These are phyloP conservation scores for Dioscorea cayenensis DNA, from an alignment of 116 monocot species.

Conservation along the genomic window DNA sequence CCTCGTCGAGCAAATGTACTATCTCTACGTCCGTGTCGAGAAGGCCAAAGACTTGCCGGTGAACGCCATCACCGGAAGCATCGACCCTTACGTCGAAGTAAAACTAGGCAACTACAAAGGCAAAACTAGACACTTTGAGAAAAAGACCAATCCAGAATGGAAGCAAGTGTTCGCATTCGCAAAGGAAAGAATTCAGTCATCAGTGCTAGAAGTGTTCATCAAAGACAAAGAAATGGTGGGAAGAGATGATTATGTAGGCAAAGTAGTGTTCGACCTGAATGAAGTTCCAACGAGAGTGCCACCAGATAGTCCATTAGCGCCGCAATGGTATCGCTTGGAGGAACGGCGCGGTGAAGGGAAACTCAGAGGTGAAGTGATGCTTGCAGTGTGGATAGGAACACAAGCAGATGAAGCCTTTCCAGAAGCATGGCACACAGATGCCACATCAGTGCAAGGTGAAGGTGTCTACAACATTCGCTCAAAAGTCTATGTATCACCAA, in stretches of 20 bases:
- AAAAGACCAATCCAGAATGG: conserved; percentile 71
- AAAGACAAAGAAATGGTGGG: conserved; percentile 60
- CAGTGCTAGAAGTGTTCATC: conserved; percentile 57
- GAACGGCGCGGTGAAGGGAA: conserved; percentile 48
- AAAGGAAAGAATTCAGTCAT: conserved; percentile 63
- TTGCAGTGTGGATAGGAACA: conserved; percentile 91
- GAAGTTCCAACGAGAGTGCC: conserved; percentile 79
- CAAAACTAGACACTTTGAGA: conserved; percentile 65
- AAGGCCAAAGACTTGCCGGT: conserved; percentile 66
- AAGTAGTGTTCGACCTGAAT: conserved; percentile 61
- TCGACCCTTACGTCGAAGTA: conserved; percentile 81
- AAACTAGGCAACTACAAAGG: conserved; percentile 85
- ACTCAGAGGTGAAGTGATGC: conserved; percentile 78
- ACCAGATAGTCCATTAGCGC: conserved; percentile 82
- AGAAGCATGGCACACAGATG: conserved; percentile 73
- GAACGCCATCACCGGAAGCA: conserved; percentile 50
- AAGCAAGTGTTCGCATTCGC: conserved; percentile 89
- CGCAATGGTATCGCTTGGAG: conserved; percentile 82
- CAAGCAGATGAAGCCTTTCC: conserved; percentile 90
- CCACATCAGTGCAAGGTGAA: conserved; percentile 39
- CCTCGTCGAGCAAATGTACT: conserved; percentile 78
- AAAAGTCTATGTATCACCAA: conserved; percentile 63
- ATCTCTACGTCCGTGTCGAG: conserved; percentile 77
- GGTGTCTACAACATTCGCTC: conserved; percentile 29
- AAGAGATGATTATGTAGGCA: conserved; percentile 68